A percentile compares a stretch with the other conserved stretches of the same genome.
phyloP scores from a whole-genome alignment of 2,329 filamentous ascomycete genomes.

The Grosmannia huntii region DNA sequence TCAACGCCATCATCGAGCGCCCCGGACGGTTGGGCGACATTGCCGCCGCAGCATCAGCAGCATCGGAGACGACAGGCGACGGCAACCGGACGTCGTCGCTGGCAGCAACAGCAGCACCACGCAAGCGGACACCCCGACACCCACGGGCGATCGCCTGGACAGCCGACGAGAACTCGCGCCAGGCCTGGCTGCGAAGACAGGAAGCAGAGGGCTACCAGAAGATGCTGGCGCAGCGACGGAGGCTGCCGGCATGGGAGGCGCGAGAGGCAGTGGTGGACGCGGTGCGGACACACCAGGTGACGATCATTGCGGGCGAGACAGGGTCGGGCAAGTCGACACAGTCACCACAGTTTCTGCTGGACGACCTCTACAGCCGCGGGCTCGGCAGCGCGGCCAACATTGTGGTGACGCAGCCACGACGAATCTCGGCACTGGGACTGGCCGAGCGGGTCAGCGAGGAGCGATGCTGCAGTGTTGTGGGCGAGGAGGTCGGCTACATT shows the following conservation, averaged over 20 bases:
- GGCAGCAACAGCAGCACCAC: background rate
- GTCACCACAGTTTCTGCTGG: conserved; percentile 88
- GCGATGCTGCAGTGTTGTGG: conserved; percentile 65
- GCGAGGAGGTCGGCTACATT: conserved; percentile 80
- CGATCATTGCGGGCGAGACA: conserved; percentile 93
- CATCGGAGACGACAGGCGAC: conserved; percentile 34
- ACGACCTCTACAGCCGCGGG: conserved; percentile 68
- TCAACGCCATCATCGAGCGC: conserved; percentile 69
- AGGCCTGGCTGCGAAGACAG: conserved; percentile 60
- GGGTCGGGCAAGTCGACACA: conserved; percentile 96
- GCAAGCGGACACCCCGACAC: conserved; percentile 22
- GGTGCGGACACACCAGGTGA: conserved; percentile 70
- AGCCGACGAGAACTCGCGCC: conserved; percentile 44
- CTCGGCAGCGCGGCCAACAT: conserved; percentile 75
- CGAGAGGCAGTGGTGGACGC: conserved; percentile 63
- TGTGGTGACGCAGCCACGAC: conserved; percentile 85
- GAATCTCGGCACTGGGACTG: conserved; percentile 86
- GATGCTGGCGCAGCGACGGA: conserved; percentile 61
- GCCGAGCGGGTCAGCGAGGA: conserved; percentile 93
- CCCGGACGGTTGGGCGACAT: conserved; percentile 79
- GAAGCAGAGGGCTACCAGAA: conserved; percentile 50
- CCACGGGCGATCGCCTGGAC: conserved; percentile 53
- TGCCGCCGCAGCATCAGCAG: conserved; percentile 60
- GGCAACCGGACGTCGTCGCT: conserved; percentile 12
- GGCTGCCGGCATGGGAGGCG: conserved; percentile 78